Evolutionary conservation across 139 green algal genomes (phyloP), one percentile per base, ranked within the genome.

Genomic region (Coelastrella sp.): DNA sequence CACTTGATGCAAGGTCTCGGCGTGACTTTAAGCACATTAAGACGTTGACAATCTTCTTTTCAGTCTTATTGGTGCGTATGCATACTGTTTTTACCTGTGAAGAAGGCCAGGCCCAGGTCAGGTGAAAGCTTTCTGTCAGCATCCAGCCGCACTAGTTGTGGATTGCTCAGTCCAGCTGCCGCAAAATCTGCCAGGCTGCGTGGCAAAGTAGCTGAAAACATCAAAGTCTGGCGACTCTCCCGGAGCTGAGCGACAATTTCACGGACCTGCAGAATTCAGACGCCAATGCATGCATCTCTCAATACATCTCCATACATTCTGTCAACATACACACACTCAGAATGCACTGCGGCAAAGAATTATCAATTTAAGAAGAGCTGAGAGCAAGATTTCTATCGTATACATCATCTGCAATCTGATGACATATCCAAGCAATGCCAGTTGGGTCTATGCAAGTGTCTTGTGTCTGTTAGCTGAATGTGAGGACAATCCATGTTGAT

Each of bases 201-300:
- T 1, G 97, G 97, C 92, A 99, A 87, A 30, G 97, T 99, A 66
- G 97, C 97, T 41, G 84, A 94, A 90, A 99, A 99, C 30, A 99
- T 93, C 86, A 99, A 91, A 27, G 94, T 98, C 92, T 99, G 96
- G 15, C 93, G 88, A n/a, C 68, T 57, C 34, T 95, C 81, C 11
- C 86, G 72, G 88, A 98, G 92, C 35, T 83, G 72, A 8, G 32
- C 35, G 40, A 99, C 77, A 78, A 99, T 96, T 9, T 97, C 88
- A 0, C 67, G 30, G n/a, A 94, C 81, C 89, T 94, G 88, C 53
- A 27, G 30, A 5, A 19, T n/a, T n/a, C n/a, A n/a, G n/a, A n/a
- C n/a, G n/a, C 11, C 45, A 57, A 23, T 57, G 15, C 45, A 57
- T 57, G 45, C 45, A 57, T 57, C 11, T 23, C 45, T n/a, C n/a